Percentiles rank a stretch among this genome's conserved stretches.
phyloP scores from a whole-genome alignment of 2,329 filamentous ascomycete genomes.

The Microcyclosporella mali region DNA sequence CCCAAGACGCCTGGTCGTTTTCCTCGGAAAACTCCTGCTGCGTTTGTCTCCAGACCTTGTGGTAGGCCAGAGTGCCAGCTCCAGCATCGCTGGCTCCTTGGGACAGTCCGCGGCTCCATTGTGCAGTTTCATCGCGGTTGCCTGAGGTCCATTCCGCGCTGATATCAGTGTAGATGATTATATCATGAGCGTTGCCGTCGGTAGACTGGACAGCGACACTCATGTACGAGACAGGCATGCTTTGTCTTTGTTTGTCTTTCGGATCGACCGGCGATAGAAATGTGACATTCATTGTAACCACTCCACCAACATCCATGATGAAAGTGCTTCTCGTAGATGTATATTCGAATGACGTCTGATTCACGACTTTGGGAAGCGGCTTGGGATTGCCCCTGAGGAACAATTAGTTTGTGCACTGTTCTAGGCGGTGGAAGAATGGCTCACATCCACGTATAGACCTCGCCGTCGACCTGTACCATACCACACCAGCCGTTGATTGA shows the following conservation, averaged over 20 bases:
- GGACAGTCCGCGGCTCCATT: conserved; percentile 54
- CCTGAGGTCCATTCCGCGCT: conserved; percentile 63
- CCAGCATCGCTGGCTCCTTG: conserved; percentile 16
- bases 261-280: conserved; percentile 67
- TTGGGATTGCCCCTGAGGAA: conserved; percentile 46
- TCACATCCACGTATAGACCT: conserved; percentile 59
- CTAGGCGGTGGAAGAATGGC: not conserved
- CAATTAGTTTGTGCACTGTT: conserved; percentile 1
- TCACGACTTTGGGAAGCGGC: conserved; percentile 42
- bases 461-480: conserved; percentile 61
- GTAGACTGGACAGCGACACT: conserved; percentile 56
- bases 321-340: conserved; percentile 68
- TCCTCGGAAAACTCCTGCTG: conserved; percentile 45
- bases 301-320: conserved; percentile 56
- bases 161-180: conserved; percentile 68
- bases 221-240: conserved; percentile 65
- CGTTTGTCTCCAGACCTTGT: conserved; percentile 48
- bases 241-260: conserved; percentile 60
- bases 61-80: conserved; percentile 49
- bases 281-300: conserved; percentile 59
- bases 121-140: conserved; percentile 48
- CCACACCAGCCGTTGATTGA: conserved; percentile 61
- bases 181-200: conserved; percentile 57
- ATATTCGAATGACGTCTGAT: conserved; percentile 61
- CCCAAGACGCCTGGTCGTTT: conserved; percentile 47